Conservation (phyloP, 768 basidiomycete species). For the Psilocybe cubensis region DNA sequence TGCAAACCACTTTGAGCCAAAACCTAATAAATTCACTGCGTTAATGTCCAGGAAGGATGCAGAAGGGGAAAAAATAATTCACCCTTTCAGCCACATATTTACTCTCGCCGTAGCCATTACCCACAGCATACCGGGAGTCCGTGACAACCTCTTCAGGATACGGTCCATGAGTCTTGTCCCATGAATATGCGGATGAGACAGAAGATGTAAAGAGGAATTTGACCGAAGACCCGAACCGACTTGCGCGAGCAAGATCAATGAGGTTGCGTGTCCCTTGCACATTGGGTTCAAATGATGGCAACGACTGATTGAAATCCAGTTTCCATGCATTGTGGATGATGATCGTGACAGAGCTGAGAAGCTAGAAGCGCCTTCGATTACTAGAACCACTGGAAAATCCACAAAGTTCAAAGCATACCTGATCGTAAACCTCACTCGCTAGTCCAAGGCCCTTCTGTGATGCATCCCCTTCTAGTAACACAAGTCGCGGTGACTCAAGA, state of each 20-base stretch:
- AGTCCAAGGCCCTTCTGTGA: constrained; percentile 32
- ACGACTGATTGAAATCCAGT: constrained; percentile 47
- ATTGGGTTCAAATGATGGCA: constrained; percentile 47
- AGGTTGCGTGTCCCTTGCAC: constrained; percentile 43
- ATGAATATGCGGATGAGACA: constrained; percentile 30
- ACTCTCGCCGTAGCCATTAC: constrained; percentile 34
- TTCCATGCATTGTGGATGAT: constrained; percentile 53
- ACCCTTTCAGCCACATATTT: constrained; percentile 39
- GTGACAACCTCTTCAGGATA: constrained; percentile 37
- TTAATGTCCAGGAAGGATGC: background rate
- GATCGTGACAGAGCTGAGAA: constrained; percentile 30
- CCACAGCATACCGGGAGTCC: constrained; percentile 27
- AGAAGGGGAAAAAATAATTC: constrained; percentile 1
- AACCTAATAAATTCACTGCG: constrained; percentile 21
- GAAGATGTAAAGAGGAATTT: constrained; percentile 44
- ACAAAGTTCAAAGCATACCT: constrained; percentile 24
- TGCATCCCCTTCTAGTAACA: constrained; percentile 40
- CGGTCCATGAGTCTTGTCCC: constrained; percentile 27
- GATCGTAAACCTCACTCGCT: constrained; percentile 22
- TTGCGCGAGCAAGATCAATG: constrained; percentile 40
- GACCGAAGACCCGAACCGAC: constrained; percentile 25
- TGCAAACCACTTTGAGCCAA: constrained; percentile 32
- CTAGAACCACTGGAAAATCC: background rate
- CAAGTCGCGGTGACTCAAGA: constrained; percentile 33
- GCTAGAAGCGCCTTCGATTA: constrained; percentile 13